Evolutionary conservation across 148 eudicot genomes (phyloP).

Genomic region (Chenopodium formosanum): DNA sequence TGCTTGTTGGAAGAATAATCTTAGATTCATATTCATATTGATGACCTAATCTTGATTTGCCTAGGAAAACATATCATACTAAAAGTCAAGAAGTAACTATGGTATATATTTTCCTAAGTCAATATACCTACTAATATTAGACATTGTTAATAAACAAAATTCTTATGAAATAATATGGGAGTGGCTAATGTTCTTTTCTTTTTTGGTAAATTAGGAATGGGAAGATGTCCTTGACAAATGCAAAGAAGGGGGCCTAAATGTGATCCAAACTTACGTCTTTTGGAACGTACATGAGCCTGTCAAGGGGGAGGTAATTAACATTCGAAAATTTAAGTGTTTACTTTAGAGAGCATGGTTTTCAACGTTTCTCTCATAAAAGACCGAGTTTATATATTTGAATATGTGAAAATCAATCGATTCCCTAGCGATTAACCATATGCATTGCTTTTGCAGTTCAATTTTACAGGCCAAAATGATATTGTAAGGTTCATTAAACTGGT

Average conservation of each 20-base stretch:
- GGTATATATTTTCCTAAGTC: too few relatives aligned
- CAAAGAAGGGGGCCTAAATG: constrained; percentile 41
- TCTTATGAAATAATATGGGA: neutral
- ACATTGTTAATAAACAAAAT: neutral
- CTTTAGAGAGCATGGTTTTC: too few relatives aligned
- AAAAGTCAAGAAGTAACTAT: too few relatives aligned
- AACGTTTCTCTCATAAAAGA: neutral
- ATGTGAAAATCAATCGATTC: neutral
- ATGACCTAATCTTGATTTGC: too few relatives aligned
- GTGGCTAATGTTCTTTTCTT: neutral
- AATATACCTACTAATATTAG: too few relatives aligned
- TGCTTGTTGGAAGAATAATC: too few relatives aligned
- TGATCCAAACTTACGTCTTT: constrained; percentile 45
- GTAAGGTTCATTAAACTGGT: constrained; percentile 63
- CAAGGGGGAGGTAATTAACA: constrained; percentile 36
- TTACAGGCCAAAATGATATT: constrained; percentile 58
- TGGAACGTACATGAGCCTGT: constrained; percentile 49
- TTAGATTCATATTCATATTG: too few relatives aligned
- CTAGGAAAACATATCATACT: too few relatives aligned
- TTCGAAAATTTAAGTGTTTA: too few relatives aligned
- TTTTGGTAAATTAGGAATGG: constrained; percentile 31
- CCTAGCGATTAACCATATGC: neutral
- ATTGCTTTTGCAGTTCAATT: constrained; percentile 50
- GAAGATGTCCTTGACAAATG: constrained; percentile 35
- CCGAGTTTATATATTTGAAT: neutral